phyloP scores from a whole-genome alignment of 257 asterid genomes.

The Salvia miltiorrhiza region DNA sequence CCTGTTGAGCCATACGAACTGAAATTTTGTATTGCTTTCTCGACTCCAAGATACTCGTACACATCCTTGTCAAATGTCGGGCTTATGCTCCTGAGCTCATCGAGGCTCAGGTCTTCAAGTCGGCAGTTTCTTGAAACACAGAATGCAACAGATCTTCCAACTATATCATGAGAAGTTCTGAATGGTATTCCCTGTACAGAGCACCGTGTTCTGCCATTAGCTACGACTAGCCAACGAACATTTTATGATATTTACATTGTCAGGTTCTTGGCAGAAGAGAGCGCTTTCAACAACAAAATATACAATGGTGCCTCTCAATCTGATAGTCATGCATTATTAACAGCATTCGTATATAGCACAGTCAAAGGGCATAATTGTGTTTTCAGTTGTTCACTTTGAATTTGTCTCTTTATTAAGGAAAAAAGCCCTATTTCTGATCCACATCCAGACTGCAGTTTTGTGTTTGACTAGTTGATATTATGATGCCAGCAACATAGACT shows the following conservation, averaged over 20 bases:
- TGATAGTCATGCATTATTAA: not conserved
- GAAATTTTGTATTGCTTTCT: conserved; percentile 78
- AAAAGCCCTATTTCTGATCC: not conserved
- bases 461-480: not conserved
- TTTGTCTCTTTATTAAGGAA: not conserved
- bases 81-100: conserved; percentile 57
- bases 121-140: conserved; percentile 63
- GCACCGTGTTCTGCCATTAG: not conserved
- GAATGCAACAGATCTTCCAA: conserved; percentile 79
- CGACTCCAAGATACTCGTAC: conserved; percentile 77
- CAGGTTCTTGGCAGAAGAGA: not conserved
- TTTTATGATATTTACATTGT: not conserved
- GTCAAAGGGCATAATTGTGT: not conserved
- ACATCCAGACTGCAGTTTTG: not conserved
- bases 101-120: conserved; percentile 66
- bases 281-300: not conserved
- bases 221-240: not conserved
- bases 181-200: conserved; percentile 78
- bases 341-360: not conserved
- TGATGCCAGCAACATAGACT: conserved; percentile 6
- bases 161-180: conserved; percentile 92
- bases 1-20: conserved; percentile 97
- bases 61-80: conserved; percentile 72
- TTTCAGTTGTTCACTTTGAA: not conserved
- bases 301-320: not conserved